Conservation (phyloP, 1,284 basidiomycete species). For the Ceratobasidium sp. region DNA sequence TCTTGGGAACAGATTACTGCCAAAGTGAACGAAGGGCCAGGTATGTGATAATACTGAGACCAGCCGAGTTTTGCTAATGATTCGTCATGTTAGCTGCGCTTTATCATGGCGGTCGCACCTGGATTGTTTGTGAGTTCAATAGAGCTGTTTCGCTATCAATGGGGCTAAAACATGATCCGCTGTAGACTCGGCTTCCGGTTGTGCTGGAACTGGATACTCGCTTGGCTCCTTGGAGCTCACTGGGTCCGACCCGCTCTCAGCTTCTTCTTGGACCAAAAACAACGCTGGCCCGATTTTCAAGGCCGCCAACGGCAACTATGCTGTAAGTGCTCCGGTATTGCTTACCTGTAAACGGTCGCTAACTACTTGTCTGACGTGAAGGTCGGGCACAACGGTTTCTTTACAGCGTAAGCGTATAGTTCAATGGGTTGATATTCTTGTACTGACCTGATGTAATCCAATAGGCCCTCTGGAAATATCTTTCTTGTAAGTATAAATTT, state of each 20-base stretch:
- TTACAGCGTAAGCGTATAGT: background rate
- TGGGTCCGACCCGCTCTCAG: background rate
- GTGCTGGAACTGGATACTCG: conserved; percentile 34
- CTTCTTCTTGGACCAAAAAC: conserved; percentile 1
- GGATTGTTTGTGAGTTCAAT: conserved; percentile 31
- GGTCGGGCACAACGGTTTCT: background rate
- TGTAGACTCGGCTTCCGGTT: conserved; percentile 31
- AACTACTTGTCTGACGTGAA: too few relatives aligned
- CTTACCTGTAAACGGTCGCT: too few relatives aligned
- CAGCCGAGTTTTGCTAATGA: background rate
- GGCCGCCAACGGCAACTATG: background rate
- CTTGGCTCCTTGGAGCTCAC: conserved; percentile 19
- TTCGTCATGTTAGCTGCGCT: background rate
- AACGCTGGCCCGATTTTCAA: conserved; percentile 14
- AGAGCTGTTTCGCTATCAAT: background rate
- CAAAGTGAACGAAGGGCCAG: conserved; percentile 38
- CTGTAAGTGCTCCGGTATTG: background rate
- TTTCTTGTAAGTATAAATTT: background rate
- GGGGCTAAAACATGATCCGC: background rate
- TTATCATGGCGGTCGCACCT: conserved; percentile 17
- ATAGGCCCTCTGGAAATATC: background rate
- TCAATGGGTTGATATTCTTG: background rate
- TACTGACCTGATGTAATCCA: background rate
- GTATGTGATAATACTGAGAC: background rate
- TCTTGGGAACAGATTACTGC: conserved; percentile 35